phyloP scores from a whole-genome alignment of 805 yeast genomes.

The Metschnikowia colocasiae region DNA sequence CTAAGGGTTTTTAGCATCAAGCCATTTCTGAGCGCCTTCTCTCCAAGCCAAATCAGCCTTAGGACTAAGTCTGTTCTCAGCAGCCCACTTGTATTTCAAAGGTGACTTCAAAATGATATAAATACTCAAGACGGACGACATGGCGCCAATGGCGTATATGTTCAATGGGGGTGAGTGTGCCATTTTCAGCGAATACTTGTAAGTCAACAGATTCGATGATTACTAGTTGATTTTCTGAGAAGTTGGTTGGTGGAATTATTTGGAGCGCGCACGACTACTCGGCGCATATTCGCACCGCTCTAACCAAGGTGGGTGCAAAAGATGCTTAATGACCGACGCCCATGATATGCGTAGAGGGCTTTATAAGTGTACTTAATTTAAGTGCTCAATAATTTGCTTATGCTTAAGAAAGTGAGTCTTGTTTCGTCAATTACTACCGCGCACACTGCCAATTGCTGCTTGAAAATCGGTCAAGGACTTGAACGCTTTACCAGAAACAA shows the following conservation, averaged over 20 bases:
- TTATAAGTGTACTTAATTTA: background rate
- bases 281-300: background rate
- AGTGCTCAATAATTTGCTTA: background rate
- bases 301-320: background rate
- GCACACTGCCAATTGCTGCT: constrained; percentile 3
- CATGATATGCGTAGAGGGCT: background rate
- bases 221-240: constrained; percentile 10
- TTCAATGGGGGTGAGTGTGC: constrained; percentile 40
- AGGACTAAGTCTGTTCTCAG: constrained; percentile 43
- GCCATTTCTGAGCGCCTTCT: constrained; percentile 44
- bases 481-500: constrained; percentile 64
- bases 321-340: background rate
- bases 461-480: constrained; percentile 54
- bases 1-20: constrained; percentile 21
- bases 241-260: constrained; percentile 16
- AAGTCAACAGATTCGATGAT: constrained; percentile 1
- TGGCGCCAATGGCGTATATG: constrained; percentile 38
- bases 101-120: constrained; percentile 41
- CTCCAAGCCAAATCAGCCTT: constrained; percentile 49
- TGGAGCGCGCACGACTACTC: constrained; percentile 15
- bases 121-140: constrained; percentile 39
- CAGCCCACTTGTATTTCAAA: constrained; percentile 38
- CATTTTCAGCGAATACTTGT: constrained; percentile 10
- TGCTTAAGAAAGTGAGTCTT: background rate
- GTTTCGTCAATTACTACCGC: background rate